Conservation (phyloP, 108 stramenopile species). For the Poteriospumella lacustris region DNA sequence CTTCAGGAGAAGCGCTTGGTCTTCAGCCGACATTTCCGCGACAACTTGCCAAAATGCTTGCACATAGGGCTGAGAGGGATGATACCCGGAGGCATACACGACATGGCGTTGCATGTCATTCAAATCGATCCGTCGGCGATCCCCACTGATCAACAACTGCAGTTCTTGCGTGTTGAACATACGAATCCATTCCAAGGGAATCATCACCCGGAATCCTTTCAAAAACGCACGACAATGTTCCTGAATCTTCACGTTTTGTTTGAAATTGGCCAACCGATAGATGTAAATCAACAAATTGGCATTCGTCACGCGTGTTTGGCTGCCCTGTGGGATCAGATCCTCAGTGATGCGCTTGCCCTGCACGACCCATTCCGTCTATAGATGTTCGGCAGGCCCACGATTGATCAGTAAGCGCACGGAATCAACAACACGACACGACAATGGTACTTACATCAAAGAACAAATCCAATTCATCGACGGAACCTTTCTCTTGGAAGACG, state of each 20-base stretch:
- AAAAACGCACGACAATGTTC: neutral
- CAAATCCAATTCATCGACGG: neutral
- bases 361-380: neutral
- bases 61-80: conserved; percentile 81
- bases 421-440: neutral
- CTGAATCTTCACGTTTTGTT: neutral
- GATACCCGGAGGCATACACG: conserved; percentile 66
- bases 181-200: conserved; percentile 86
- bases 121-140: conserved; percentile 52
- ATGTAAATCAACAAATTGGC: conserved; percentile 2
- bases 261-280: neutral
- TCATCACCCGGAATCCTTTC: conserved; percentile 73
- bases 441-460: neutral
- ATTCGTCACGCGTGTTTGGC: neutral
- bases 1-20: conserved; percentile 78
- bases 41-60: conserved; percentile 68
- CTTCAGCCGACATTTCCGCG: conserved; percentile 67
- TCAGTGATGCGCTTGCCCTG: neutral
- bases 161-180: conserved; percentile 85
- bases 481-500: neutral
- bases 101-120: neutral
- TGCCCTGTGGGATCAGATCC: neutral
- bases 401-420: neutral
- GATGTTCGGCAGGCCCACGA: neutral
- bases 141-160: conserved; percentile 90